Conservation (phyloP, 148 eudicot species). For the Cornus florida region DNA sequence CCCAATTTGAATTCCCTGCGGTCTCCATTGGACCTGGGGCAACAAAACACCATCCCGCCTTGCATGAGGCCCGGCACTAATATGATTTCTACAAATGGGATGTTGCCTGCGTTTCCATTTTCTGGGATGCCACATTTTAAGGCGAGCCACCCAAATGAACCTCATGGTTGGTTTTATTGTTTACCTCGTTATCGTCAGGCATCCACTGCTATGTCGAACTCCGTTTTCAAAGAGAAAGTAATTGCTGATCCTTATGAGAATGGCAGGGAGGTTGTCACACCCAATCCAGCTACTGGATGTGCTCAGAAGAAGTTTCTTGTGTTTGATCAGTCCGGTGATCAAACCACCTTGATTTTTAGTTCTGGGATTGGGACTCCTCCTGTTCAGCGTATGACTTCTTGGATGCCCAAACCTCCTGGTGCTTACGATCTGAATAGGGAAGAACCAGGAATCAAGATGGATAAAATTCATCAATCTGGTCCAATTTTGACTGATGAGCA, state of each 20-base stretch:
- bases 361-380: conserved; percentile 49
- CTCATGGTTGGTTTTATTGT: conserved; percentile 52
- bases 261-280: conserved; percentile 8
- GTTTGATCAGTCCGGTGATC: conserved; percentile 83
- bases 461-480: conserved; percentile 17
- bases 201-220: conserved; percentile 29
- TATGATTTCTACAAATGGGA: conserved; percentile 31
- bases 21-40: conserved; percentile 41
- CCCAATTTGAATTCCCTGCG: conserved; percentile 33
- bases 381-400: conserved; percentile 28
- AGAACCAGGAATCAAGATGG: conserved; percentile 22
- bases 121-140: conserved; percentile 32
- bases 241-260: conserved; percentile 21
- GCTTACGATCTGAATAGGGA: conserved; percentile 14
- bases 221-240: conserved; percentile 16
- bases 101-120: conserved; percentile 26
- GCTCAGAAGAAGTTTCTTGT: conserved; percentile 75
- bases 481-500: conserved; percentile 39
- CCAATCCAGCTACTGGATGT: conserved; percentile 16
- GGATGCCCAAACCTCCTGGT: conserved; percentile 33
- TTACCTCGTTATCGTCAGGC: conserved; percentile 51
- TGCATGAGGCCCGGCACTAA: conserved; percentile 34
- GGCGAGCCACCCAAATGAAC: conserved; percentile 36
- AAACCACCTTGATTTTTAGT: conserved; percentile 70
- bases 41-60: conserved; percentile 29